phyloP scores from a whole-genome alignment of 768 basidiomycete species.

The Leccinum olivaceopallidum region DNA sequence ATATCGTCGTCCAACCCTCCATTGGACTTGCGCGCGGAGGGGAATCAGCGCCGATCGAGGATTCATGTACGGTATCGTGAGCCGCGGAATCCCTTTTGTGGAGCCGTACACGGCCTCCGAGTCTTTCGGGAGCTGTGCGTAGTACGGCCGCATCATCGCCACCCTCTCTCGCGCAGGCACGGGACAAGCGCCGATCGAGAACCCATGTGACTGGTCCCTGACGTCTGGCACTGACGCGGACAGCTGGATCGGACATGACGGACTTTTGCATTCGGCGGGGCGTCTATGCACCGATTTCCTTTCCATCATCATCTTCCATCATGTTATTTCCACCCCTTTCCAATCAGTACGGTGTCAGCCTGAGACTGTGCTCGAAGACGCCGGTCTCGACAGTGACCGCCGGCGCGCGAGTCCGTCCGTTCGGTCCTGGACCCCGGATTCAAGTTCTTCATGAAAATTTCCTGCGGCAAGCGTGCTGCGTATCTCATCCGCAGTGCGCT shows the following conservation, averaged over 20 bases:
- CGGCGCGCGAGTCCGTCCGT: not conserved
- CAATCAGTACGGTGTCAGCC: not conserved
- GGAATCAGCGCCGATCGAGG: not conserved
- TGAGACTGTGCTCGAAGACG: not conserved
- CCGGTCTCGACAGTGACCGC: constrained; percentile 1
- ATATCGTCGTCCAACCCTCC: not conserved
- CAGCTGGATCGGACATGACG: not conserved
- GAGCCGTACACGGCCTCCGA: not conserved
- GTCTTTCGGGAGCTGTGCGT: not conserved
- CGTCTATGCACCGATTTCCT: not conserved
- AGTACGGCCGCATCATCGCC: not conserved
- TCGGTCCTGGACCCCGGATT: not conserved
- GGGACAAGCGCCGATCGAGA: not conserved
- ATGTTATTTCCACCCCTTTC: not conserved
- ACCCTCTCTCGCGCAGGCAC: not conserved
- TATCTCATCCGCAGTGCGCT: not conserved
- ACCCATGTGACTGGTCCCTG: not conserved
- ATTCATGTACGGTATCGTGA: not conserved
- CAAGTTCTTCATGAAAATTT: not conserved
- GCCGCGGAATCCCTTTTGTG: not conserved
- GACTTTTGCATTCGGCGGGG: not conserved
- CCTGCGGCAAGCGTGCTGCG: not conserved
- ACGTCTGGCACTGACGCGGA: not conserved
- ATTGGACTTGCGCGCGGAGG: not conserved
- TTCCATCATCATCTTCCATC: not conserved